A percentile compares a stretch with the other conserved stretches of the same genome.
phyloP scores from a whole-genome alignment of 2,329 filamentous ascomycete genomes.

The Aspergillus sp. region DNA sequence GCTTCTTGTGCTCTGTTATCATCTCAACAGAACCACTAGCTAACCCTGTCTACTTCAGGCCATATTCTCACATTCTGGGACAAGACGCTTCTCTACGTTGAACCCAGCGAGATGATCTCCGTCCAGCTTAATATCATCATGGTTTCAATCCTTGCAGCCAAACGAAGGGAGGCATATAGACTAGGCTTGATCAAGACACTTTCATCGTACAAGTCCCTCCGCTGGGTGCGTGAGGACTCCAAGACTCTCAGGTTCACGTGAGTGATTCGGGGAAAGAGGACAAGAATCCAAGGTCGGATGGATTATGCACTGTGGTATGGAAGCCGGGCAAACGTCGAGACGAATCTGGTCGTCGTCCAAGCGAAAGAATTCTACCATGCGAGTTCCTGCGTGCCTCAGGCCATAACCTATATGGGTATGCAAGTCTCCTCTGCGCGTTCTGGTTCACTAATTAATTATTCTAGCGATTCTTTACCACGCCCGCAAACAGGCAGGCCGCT shows the following conservation, averaged over 20 bases:
- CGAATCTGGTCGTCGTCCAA: neutral
- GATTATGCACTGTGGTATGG: neutral
- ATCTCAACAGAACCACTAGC: no score
- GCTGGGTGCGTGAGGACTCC: neutral
- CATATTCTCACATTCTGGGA: no score
- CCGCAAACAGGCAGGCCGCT: neutral
- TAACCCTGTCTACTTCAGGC: no score
- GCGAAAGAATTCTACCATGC: neutral
- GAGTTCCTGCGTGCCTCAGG: neutral
- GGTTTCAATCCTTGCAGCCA: no score
- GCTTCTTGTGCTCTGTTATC: no score
- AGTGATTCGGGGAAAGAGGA: no score
- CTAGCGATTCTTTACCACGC: neutral
- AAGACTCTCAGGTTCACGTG: neutral
- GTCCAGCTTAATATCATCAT: no score
- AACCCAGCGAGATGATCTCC: no score
- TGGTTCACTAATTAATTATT: neutral
- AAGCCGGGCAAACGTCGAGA: neutral
- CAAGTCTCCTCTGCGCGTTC: neutral
- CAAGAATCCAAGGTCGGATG: neutral
- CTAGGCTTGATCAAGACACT: no score
- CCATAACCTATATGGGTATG: neutral
- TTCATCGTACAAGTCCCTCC: neutral
- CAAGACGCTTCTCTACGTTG: no score
- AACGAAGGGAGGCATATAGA: no score